Conservation (phyloP, 257 asterid species). For the Mitragyna speciosa region DNA sequence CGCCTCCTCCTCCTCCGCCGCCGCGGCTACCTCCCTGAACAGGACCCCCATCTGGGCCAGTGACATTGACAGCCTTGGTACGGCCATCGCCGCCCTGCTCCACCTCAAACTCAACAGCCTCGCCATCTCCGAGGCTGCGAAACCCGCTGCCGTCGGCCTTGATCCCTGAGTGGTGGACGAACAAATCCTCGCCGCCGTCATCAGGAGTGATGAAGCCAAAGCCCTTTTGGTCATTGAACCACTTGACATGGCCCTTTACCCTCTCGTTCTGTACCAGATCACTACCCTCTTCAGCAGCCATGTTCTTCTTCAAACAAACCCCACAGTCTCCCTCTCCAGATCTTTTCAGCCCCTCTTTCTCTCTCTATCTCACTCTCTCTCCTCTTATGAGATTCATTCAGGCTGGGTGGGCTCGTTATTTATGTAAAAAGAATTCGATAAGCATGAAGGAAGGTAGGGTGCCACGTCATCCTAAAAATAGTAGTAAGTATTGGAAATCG, state of each 20-base stretch:
- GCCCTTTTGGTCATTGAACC: conserved; percentile 84
- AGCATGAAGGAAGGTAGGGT: not conserved
- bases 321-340: conserved; percentile 11
- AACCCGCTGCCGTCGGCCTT: conserved; percentile 53
- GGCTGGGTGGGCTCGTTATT: conserved; percentile 3
- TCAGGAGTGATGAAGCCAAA: conserved; percentile 86
- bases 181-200: conserved; percentile 77
- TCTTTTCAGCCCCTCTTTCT: not conserved
- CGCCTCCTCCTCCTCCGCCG: conserved; percentile 23
- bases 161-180: conserved; percentile 79
- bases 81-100: conserved; percentile 41
- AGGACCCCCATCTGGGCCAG: conserved; percentile 42
- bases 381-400: not conserved
- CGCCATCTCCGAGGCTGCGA: conserved; percentile 73
- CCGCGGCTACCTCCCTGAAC: conserved; percentile 32
- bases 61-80: conserved; percentile 38
- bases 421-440: not conserved
- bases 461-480: conserved; percentile 13
- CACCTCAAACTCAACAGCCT: conserved; percentile 59
- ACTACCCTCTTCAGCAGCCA: conserved; percentile 34
- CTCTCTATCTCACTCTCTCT: not conserved
- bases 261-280: conserved; percentile 30
- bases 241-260: conserved; percentile 66
- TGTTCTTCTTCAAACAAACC: not conserved
- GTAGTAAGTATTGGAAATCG: not conserved